These are phyloP conservation scores for Alternaria metachromatica DNA, from an alignment of 2,329 filamentous ascomycete genomes.

Conservation along the genomic window DNA sequence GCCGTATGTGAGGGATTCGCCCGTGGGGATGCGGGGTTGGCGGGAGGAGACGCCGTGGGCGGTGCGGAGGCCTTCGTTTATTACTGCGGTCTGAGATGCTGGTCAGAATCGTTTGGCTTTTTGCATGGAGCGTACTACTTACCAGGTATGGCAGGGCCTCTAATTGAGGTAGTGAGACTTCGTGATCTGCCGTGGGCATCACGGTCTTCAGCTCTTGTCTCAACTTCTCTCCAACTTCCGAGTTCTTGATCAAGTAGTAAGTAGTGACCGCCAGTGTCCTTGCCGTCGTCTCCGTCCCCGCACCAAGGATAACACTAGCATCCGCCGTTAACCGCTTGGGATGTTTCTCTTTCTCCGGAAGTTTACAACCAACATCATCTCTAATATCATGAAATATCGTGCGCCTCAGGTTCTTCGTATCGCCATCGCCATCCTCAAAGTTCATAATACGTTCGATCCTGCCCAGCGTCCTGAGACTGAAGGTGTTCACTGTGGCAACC, in stretches of 20 bases:
- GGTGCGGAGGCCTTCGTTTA: constrained; percentile 18
- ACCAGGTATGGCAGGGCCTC: neutral
- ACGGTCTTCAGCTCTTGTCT: neutral
- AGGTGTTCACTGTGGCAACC: neutral
- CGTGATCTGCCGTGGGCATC: neutral
- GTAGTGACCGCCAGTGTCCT: constrained; percentile 4
- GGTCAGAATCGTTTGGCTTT: neutral
- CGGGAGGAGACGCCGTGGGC: constrained; percentile 35
- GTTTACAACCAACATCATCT: constrained; percentile 14
- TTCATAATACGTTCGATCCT: neutral
- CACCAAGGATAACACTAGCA: constrained; percentile 35
- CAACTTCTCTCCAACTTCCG: neutral
- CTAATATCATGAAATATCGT: neutral
- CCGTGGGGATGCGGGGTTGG: constrained; percentile 28
- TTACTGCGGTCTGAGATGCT: neutral
- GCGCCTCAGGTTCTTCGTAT: neutral
- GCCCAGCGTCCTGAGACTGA: neutral
- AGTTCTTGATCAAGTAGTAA: neutral
- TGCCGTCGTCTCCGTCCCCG: constrained; percentile 44
- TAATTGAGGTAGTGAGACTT: neutral
- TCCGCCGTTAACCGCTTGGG: constrained; percentile 36
- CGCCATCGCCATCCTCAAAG: neutral
- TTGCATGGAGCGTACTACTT: neutral
- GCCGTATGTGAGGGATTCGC: constrained; percentile 21
- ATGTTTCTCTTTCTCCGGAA: constrained; percentile 21